These are phyloP conservation scores for Otatea glauca DNA, from an alignment of 176 grass and related monocot genomes.

Conservation along the genomic window DNA sequence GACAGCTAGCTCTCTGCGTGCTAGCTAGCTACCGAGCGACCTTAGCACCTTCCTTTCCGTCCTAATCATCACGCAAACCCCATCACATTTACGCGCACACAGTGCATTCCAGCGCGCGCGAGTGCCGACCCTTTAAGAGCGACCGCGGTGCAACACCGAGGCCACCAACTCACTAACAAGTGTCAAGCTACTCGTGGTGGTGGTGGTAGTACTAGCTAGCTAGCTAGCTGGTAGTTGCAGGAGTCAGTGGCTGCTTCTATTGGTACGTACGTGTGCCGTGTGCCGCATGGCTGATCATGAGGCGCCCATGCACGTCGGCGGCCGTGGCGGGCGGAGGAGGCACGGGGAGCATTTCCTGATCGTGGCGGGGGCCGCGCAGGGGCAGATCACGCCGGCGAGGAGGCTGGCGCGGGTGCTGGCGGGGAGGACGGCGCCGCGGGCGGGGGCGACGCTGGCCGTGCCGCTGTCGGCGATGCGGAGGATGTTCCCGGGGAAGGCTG, in stretches of 20 bases:
- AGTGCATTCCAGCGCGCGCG: not conserved
- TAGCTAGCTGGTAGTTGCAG: no score
- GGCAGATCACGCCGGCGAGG: constrained; percentile 49
- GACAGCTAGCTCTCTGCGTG: not conserved
- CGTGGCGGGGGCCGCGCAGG: constrained; percentile 32
- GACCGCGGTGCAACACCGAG: not conserved
- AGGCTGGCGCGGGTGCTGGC: constrained; percentile 13
- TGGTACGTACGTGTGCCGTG: no score
- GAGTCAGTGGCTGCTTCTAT: no score
- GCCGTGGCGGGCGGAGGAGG: not conserved
- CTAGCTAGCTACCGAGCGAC: no score
- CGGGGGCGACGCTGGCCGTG: constrained; percentile 25
- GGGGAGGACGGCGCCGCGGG: not conserved
- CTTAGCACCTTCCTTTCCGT: not conserved
- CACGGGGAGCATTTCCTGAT: constrained; percentile 46
- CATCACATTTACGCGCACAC: no score
- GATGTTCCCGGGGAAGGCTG: constrained; percentile 36
- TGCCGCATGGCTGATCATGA: not conserved
- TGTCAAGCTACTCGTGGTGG: no score
- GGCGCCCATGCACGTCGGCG: not conserved
- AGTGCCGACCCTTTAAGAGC: not conserved
- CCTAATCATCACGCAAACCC: not conserved
- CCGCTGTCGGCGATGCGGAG: constrained; percentile 19
- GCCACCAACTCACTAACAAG: no score
- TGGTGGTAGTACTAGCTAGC: no score